These are phyloP conservation scores for Daldinia childiae DNA, from an alignment of 495 filamentous ascomycete species.

Conservation along the genomic window DNA sequence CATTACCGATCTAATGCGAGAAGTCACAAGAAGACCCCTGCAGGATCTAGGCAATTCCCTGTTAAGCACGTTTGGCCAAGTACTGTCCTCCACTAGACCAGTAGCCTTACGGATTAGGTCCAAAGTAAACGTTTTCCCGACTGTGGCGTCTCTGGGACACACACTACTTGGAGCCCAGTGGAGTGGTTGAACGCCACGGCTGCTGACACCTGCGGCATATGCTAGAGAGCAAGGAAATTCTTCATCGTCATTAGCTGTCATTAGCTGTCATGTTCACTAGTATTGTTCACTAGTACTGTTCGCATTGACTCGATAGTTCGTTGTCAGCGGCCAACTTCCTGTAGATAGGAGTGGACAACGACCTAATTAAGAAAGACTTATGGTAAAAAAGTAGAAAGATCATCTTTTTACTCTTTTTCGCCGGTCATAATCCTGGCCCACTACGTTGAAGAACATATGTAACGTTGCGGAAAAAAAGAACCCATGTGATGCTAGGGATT, in stretches of 20 bases:
- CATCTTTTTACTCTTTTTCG: constrained; percentile 14
- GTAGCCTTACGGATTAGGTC: constrained; percentile 36
- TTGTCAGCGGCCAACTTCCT: constrained; percentile 7
- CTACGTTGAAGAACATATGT: constrained; percentile 21
- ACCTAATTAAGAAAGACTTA: constrained; percentile 16
- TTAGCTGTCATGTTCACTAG: constrained; percentile 8
- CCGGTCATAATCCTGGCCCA: constrained; percentile 22
- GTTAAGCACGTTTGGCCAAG: constrained; percentile 29
- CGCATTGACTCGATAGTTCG: constrained; percentile 27
- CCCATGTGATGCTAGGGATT: constrained; percentile 29
- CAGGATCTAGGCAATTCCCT: constrained; percentile 42
- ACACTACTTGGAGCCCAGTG: constrained; percentile 18
- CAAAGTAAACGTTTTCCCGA: constrained; percentile 11
- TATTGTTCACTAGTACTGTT: neutral
- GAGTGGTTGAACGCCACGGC: constrained; percentile 34
- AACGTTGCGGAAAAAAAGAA: constrained; percentile 26
- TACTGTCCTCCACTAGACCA: constrained; percentile 36
- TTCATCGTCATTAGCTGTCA: constrained; percentile 21
- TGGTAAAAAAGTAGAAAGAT: constrained; percentile 28
- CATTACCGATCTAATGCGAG: constrained; percentile 45
- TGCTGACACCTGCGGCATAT: constrained; percentile 32
- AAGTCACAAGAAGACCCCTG: constrained; percentile 43
- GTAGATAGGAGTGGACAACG: neutral
- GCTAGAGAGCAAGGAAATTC: constrained; percentile 8
- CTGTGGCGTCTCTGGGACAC: constrained; percentile 22